Percentiles rank a stretch among this genome's conserved stretches.
These are phyloP conservation scores for Acacia acuminata DNA, from an alignment of 306 rosid species.

Conservation along the genomic window DNA sequence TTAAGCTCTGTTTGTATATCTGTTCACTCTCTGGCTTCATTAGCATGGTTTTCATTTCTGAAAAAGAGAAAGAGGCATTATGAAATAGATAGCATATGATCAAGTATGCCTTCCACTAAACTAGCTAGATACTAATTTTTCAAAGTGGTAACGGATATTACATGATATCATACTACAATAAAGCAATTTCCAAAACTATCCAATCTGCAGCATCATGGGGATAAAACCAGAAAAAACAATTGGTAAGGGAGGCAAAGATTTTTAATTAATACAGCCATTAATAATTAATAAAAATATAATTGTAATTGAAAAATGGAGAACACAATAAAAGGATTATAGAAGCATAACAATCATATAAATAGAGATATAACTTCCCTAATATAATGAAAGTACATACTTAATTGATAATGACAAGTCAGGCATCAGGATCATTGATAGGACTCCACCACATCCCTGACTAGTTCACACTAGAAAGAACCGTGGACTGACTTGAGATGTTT, in stretches of 20 bases:
- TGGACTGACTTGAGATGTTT: too few species aligned
- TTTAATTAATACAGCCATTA: neutral
- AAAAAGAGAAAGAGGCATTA: constrained; percentile 18
- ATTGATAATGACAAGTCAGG: neutral
- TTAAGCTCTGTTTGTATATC: constrained; percentile 41
- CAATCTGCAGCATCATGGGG: neutral
- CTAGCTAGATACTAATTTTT: neutral
- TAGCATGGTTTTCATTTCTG: constrained; percentile 63
- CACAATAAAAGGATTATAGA: neutral
- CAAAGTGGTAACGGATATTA: neutral
- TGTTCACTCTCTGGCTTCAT: constrained; percentile 55
- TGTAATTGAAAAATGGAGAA: neutral
- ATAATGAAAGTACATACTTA: neutral
- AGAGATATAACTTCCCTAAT: neutral
- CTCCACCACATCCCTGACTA: too few species aligned
- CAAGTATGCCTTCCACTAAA: neutral
- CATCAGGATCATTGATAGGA: neutral
- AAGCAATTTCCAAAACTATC: neutral
- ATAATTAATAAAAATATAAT: too few species aligned
- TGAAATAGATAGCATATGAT: neutral
- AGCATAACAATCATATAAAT: neutral
- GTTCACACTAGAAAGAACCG: too few species aligned
- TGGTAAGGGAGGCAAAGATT: neutral
- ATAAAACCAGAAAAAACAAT: neutral
- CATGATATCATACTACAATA: neutral